These are phyloP conservation scores for Solanum chiquidenum DNA, from an alignment of 257 asterid species.

Conservation along the genomic window DNA sequence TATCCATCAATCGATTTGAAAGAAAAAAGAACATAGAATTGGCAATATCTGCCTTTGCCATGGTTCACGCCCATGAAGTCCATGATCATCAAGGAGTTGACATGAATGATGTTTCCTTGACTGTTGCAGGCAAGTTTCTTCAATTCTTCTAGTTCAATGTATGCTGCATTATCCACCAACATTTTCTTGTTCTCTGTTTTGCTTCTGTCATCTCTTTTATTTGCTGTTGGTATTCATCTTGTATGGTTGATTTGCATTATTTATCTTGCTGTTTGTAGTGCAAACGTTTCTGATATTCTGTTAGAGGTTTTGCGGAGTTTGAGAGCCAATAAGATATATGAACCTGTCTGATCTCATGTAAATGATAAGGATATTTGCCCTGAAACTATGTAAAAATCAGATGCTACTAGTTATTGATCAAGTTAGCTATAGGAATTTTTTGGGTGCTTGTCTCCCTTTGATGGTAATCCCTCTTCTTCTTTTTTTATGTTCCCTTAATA, in stretches of 20 bases:
- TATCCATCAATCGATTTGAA: constrained; percentile 95
- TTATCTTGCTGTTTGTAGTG: not conserved
- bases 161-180: not conserved
- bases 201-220: not conserved
- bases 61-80: constrained; percentile 20
- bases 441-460: not conserved
- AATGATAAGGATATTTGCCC: not conserved
- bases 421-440: not conserved
- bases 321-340: not conserved
- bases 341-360: not conserved
- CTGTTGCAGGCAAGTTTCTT: constrained; percentile 15
- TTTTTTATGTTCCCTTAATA: not conserved
- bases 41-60: constrained; percentile 87
- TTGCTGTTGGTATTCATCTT: not conserved
- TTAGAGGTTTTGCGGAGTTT: not conserved
- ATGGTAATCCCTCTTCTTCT: not conserved
- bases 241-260: not conserved
- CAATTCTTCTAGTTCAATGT: not conserved
- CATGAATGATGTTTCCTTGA: constrained; percentile 43
- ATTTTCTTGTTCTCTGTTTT: not conserved
- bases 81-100: constrained; percentile 24
- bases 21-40: constrained; percentile 86
- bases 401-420: not conserved
- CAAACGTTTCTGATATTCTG: not conserved
- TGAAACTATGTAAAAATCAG: not conserved